phyloP scores from a whole-genome alignment of 768 basidiomycete genomes.

The Pleurotus platypus region DNA sequence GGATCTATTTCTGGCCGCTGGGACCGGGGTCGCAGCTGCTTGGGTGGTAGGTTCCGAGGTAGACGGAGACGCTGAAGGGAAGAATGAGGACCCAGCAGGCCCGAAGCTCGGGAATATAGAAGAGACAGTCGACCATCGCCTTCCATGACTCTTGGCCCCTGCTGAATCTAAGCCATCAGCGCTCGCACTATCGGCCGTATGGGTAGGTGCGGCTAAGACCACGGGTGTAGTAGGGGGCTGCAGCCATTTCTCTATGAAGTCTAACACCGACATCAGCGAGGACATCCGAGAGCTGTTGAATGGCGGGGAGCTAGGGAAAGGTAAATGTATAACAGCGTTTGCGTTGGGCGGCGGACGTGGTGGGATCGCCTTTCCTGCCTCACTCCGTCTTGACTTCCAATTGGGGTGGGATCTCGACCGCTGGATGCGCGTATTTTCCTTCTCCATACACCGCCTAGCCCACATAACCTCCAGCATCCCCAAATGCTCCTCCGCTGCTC shows the following conservation, averaged over 20 bases:
- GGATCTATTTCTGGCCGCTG: constrained; percentile 8
- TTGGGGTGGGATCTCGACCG: constrained; percentile 15
- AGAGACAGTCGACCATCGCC: constrained; percentile 42
- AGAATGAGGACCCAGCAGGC: constrained; percentile 17
- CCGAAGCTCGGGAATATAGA: constrained; percentile 37
- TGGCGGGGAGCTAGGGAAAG: constrained; percentile 68
- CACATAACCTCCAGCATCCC: constrained; percentile 63
- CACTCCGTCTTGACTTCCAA: constrained; percentile 11
- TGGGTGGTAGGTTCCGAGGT: not conserved
- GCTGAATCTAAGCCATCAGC: not conserved
- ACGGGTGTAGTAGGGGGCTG: constrained; percentile 34
- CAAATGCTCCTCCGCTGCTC: constrained; percentile 76
- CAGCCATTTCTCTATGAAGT: constrained; percentile 66
- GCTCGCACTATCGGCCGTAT: constrained; percentile 8
- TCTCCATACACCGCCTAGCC: constrained; percentile 39
- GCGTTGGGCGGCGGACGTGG: constrained; percentile 71
- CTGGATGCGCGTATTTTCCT: constrained; percentile 14
- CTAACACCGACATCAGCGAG: constrained; percentile 57
- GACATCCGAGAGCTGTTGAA: constrained; percentile 51
- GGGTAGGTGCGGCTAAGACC: constrained; percentile 7
- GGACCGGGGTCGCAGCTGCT: not conserved
- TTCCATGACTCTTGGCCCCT: constrained; percentile 10
- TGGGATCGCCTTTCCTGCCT: constrained; percentile 29
- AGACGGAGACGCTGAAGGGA: constrained; percentile 12
- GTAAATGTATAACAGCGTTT: constrained; percentile 67